These are phyloP conservation scores for Castanea sativa DNA, from an alignment of 306 rosid genomes.

Conservation along the genomic window DNA sequence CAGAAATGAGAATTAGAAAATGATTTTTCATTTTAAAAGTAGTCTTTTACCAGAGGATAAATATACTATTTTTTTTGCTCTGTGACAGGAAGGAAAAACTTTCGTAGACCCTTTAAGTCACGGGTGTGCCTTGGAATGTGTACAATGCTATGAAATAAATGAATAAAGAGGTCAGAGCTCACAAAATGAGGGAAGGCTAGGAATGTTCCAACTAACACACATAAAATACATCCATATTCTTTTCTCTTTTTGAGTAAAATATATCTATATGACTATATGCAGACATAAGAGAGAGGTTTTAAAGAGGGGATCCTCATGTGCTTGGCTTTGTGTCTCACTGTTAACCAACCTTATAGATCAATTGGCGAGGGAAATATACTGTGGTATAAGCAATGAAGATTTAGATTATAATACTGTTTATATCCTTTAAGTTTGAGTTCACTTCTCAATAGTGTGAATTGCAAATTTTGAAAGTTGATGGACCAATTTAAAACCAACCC, in stretches of 20 bases:
- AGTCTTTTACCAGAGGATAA: slow-evolving; percentile 7
- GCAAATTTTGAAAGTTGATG: too few species aligned
- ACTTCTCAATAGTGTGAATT: too few species aligned
- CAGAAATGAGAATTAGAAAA: slow-evolving; percentile 18
- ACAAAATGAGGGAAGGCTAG: slow-evolving; percentile 36
- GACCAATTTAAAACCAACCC: too few species aligned
- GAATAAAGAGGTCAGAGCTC: slow-evolving; percentile 43
- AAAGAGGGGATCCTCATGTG: slow-evolving; percentile 34
- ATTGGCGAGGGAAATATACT: slow-evolving; percentile 1
- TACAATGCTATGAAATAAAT: slow-evolving; percentile 27
- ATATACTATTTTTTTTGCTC: slow-evolving; percentile 17
- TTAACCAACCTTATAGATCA: neutral
- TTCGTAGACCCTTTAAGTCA: slow-evolving; percentile 39
- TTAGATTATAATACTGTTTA: too few species aligned
- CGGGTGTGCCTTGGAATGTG: slow-evolving; percentile 63
- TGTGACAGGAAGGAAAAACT: slow-evolving; percentile 27
- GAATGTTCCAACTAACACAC: slow-evolving; percentile 47
- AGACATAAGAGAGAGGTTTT: neutral
- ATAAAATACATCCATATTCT: neutral
- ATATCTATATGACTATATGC: too few species aligned
- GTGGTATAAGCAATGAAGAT: too few species aligned
- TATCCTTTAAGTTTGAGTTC: too few species aligned
- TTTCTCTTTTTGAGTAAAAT: too few species aligned
- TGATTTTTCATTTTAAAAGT: slow-evolving; percentile 5
- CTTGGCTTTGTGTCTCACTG: slow-evolving; percentile 18